Evolutionary conservation across 2,329 filamentous ascomycete genomes (phyloP), one percentile per base, ranked within the genome.

Genomic region (Penicillium sp.): DNA sequence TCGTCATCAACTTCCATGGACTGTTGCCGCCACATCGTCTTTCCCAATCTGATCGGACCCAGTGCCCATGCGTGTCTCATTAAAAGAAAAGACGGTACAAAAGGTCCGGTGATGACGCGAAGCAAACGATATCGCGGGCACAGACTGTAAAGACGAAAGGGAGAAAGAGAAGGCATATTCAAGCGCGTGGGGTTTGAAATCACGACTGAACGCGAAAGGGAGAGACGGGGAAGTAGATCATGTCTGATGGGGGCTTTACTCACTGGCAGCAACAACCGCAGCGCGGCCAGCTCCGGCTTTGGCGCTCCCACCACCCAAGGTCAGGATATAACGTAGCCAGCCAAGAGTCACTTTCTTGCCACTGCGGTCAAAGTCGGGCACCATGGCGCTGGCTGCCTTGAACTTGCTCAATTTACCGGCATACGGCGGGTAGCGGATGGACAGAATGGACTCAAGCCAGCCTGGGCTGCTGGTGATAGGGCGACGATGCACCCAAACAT

Each of bases 391-490:
- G 68, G 79, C 77, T 8, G 66, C 65, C 49, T 71, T 66, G 57
- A 77, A 74, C 53, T 76, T 73, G 62, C 73, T 70, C 53, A 76
- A 63, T 66, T 84, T 84, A 42, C 76, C 76, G 2, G 66, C 68
- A 57, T 81, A 84, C 2, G 81, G 81, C 8, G 81, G 81, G 63
- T 84, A 84, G 29, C 81, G 71, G 47, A 83, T 70, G 27, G 71
- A 66, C 42, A 84, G 68, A 55, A 83, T 55, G 2, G 70, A 64
- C 61, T 84, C 81, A 47, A 83, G 70, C 81, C 81, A 84, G 41
- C 73, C 66, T 1, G 81, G 81, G 4, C 79, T 84, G 11, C 66
- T 75, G 4, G 79, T 82, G 51, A 84, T 72, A 43, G 75, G 73
- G 34, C 82, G 74, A 13, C 77, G 76, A 60, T 85, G 81, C 1